Evolutionary conservation across 225 moss, liverwort and hornwort genomes (phyloP).

Genomic region (Anthoceros angustus): DNA sequence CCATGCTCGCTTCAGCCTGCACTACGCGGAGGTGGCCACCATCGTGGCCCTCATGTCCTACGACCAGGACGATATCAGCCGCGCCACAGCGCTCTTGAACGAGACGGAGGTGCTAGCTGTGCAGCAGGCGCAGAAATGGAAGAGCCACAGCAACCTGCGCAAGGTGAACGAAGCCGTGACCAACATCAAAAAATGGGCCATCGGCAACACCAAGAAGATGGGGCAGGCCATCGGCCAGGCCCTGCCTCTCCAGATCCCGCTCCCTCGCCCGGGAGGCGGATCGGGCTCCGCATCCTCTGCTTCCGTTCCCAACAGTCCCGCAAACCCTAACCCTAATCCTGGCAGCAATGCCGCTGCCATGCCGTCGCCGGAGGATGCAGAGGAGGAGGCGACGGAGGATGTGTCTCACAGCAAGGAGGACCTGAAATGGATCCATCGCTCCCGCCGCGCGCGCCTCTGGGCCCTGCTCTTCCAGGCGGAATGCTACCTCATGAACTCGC

Average conservation of each 20-base stretch:
- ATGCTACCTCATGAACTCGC: slow-evolving; percentile 43
- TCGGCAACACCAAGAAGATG: slow-evolving; percentile 60
- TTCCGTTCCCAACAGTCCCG: too few species aligned
- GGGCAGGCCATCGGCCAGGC: slow-evolving; percentile 35
- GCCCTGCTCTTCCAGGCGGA: slow-evolving; percentile 41
- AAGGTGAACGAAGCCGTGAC: slow-evolving; percentile 57
- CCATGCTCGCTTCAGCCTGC: slow-evolving; percentile 71
- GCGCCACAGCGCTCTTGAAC: slow-evolving; percentile 52
- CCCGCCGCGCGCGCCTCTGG: slow-evolving; percentile 40
- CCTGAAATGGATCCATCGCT: slow-evolving; percentile 21
- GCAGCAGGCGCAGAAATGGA: slow-evolving; percentile 59
- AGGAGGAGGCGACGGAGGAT: slow-evolving; percentile 14
- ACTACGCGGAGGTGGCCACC: slow-evolving; percentile 71
- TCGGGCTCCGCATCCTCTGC: too few species aligned
- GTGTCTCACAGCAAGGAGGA: slow-evolving; percentile 17
- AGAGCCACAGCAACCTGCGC: slow-evolving; percentile 66
- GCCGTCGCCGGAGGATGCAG: slow-evolving; percentile 12
- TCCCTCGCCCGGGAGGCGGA: too few species aligned
- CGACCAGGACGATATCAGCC: slow-evolving; percentile 57
- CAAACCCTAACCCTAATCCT: too few species aligned
- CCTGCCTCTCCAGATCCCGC: neutral
- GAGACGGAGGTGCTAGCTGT: slow-evolving; percentile 42
- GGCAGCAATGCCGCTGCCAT: neutral
- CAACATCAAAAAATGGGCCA: slow-evolving; percentile 62
- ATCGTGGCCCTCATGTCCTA: slow-evolving; percentile 68